A percentile compares a stretch with the other conserved stretches of the same genome.
Evolutionary conservation across 805 yeast genomes (phyloP).

Genomic region (Jamesozyma hellenica): DNA sequence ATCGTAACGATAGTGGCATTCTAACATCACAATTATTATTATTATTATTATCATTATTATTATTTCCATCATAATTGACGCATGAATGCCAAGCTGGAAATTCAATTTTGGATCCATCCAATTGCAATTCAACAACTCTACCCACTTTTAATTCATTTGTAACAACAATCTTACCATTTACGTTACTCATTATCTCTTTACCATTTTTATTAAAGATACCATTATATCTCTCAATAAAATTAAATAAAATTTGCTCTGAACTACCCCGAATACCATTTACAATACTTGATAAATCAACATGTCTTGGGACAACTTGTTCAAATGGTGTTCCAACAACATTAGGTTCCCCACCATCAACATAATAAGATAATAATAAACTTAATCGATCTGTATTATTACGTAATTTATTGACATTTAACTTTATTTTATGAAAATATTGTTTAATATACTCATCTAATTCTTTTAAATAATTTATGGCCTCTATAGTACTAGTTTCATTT

Average conservation of each 20-base stretch:
- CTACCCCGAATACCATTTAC: no score
- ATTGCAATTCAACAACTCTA: no score
- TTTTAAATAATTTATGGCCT: slow-evolving; percentile 19
- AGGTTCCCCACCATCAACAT: slow-evolving; percentile 72
- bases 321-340: slow-evolving; percentile 43
- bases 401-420: slow-evolving; percentile 47
- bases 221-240: no score
- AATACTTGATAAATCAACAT: no score
- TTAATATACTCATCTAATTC: slow-evolving; percentile 43
- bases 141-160: no score
- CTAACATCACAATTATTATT: neutral
- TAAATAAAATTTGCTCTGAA: no score
- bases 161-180: no score
- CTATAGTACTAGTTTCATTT: neutral
- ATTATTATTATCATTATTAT: neutral
- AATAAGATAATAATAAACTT: slow-evolving; percentile 60
- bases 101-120: no score
- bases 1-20: neutral
- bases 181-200: no score
- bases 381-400: slow-evolving; percentile 63
- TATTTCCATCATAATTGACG: neutral
- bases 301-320: no score
- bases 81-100: no score
- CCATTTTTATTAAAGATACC: no score
- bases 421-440: slow-evolving; percentile 46